These are phyloP conservation scores for Penicillium sp. DNA, from an alignment of 2,329 filamentous ascomycete species.

Conservation along the genomic window DNA sequence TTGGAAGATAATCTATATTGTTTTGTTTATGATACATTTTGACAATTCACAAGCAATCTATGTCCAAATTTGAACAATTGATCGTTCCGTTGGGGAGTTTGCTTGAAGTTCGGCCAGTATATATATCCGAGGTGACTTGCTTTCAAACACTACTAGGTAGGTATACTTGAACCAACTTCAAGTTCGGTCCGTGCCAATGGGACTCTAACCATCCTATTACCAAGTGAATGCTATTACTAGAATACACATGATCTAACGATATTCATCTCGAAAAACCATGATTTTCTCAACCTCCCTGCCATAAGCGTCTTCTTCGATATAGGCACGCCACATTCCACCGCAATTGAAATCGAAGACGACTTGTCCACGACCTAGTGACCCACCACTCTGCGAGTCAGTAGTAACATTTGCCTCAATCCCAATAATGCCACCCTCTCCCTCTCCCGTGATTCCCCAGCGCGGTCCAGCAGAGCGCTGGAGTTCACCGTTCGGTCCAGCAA, in stretches of 20 bases:
- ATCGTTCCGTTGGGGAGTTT: too few species aligned
- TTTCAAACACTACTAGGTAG: too few species aligned
- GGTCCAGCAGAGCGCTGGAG: slow-evolving; percentile 74
- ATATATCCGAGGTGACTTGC: too few species aligned
- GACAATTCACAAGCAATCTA: too few species aligned
- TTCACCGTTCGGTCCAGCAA: slow-evolving; percentile 73
- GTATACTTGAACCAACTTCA: too few species aligned
- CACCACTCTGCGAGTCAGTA: slow-evolving; percentile 45
- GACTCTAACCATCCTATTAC: too few species aligned
- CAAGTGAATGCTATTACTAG: neutral
- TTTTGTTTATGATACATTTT: too few species aligned
- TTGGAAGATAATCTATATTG: too few species aligned
- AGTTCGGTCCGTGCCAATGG: too few species aligned
- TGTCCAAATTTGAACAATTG: too few species aligned
- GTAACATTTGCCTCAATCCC: slow-evolving; percentile 65
- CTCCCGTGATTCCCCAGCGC: slow-evolving; percentile 73
- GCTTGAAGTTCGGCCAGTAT: too few species aligned
- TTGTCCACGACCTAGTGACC: slow-evolving; percentile 42
- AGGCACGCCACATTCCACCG: slow-evolving; percentile 85
- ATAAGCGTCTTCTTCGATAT: slow-evolving; percentile 52
- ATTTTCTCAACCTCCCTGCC: slow-evolving; percentile 41
- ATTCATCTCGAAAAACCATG: slow-evolving; percentile 50
- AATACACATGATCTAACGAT: neutral
- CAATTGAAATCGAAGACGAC: slow-evolving; percentile 83
- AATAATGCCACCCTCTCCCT: slow-evolving; percentile 85